Percentiles rank a stretch among this genome's conserved stretches.
These are phyloP conservation scores for Inga leiocalycina DNA, from an alignment of 306 rosid species.

Conservation along the genomic window DNA sequence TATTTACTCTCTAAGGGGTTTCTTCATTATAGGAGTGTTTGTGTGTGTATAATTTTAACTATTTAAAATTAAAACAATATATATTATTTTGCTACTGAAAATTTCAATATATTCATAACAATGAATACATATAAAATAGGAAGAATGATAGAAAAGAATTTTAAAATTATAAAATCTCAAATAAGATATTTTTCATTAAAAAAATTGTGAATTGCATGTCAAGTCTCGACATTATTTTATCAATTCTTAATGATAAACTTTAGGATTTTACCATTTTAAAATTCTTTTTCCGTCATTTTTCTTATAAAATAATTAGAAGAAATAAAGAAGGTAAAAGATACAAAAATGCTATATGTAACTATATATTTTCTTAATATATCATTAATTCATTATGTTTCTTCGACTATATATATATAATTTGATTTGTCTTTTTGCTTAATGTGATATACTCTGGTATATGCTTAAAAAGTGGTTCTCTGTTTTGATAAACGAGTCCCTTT, in stretches of 20 bases:
- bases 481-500: slow-evolving; percentile 1
- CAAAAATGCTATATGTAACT: neutral
- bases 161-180: too few relatives aligned
- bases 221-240: too few relatives aligned
- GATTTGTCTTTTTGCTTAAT: too few relatives aligned
- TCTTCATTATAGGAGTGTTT: neutral
- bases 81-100: neutral
- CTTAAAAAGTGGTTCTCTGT: neutral
- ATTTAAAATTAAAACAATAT: slow-evolving; percentile 13
- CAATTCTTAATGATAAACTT: too few relatives aligned
- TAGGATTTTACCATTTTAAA: too few relatives aligned
- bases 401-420: too few relatives aligned
- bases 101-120: neutral
- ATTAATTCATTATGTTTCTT: neutral
- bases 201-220: too few relatives aligned
- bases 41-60: neutral
- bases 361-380: neutral
- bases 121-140: neutral
- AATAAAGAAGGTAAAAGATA: neutral
- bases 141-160: too few relatives aligned
- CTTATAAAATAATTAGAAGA: neutral
- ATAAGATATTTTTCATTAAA: too few relatives aligned
- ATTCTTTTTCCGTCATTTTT: too few relatives aligned
- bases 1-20: neutral
- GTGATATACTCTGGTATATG: neutral